A percentile compares a stretch with the other conserved stretches of the same genome.
phyloP scores from a whole-genome alignment of 257 asterid genomes.

The Eucommia ulmoides region DNA sequence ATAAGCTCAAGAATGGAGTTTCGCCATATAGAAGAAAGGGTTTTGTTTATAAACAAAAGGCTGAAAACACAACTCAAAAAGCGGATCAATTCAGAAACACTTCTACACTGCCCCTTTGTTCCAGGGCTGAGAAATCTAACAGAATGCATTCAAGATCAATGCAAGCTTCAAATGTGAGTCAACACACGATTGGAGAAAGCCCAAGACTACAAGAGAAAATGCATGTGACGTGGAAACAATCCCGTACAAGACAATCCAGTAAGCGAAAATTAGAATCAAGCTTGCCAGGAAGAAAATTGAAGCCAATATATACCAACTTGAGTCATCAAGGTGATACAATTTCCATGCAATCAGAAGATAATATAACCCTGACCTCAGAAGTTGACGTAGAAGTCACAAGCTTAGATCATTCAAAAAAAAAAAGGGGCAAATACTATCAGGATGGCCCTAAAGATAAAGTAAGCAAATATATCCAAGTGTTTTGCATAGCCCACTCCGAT shows the following conservation, averaged over 20 bases:
- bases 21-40: constrained; percentile 19
- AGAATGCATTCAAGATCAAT: constrained; percentile 15
- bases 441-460: constrained; percentile 27
- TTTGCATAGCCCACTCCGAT: neutral
- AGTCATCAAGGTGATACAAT: constrained; percentile 50
- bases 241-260: constrained; percentile 19
- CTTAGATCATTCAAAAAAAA: constrained; percentile 24
- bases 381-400: constrained; percentile 49
- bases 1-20: constrained; percentile 16
- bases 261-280: constrained; percentile 25
- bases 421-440: constrained; percentile 18
- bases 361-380: constrained; percentile 47
- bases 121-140: constrained; percentile 20
- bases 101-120: constrained; percentile 11
- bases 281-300: constrained; percentile 23
- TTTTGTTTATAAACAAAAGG: constrained; percentile 22
- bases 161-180: constrained; percentile 21
- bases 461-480: constrained; percentile 8
- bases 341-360: constrained; percentile 68
- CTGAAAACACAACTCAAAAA: constrained; percentile 29
- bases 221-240: constrained; percentile 20
- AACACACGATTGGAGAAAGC: constrained; percentile 33
- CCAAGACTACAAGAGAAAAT: constrained; percentile 42
- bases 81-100: constrained; percentile 21
- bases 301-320: constrained; percentile 25